A percentile compares a stretch with the other conserved stretches of the same genome.
phyloP scores from a whole-genome alignment of 495 filamentous ascomycete species.

The Astrothelium subdiscretum region DNA sequence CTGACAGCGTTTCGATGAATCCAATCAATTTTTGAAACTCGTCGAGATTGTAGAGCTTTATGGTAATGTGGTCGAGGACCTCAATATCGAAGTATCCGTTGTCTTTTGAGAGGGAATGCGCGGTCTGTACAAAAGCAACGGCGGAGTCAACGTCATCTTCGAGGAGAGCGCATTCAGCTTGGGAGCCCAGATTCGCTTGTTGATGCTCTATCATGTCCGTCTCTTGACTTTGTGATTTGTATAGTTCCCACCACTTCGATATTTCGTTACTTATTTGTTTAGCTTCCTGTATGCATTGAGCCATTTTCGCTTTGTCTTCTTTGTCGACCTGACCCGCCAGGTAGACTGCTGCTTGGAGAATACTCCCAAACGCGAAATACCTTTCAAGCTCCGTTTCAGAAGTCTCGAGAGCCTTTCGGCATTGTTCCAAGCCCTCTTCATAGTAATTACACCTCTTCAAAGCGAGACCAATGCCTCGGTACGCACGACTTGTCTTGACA shows the following conservation, averaged over 20 bases:
- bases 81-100: background rate
- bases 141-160: background rate
- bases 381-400: background rate
- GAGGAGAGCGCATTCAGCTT: background rate
- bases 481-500: background rate
- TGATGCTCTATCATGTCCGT: background rate
- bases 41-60: background rate
- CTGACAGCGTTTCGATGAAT: background rate
- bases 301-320: background rate
- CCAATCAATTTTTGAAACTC: background rate
- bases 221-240: background rate
- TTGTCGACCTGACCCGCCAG: background rate
- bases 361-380: background rate
- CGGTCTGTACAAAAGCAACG: background rate
- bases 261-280: background rate
- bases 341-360: background rate
- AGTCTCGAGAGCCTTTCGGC: background rate
- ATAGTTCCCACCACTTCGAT: background rate
- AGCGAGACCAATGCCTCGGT: background rate
- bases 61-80: background rate
- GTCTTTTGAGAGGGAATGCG: background rate
- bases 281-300: background rate
- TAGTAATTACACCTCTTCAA: background rate
- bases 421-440: background rate
- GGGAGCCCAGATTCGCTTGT: background rate